These are phyloP conservation scores for Moesziomyces aphidis DNA, from an alignment of 1,284 basidiomycete species.

Conservation along the genomic window DNA sequence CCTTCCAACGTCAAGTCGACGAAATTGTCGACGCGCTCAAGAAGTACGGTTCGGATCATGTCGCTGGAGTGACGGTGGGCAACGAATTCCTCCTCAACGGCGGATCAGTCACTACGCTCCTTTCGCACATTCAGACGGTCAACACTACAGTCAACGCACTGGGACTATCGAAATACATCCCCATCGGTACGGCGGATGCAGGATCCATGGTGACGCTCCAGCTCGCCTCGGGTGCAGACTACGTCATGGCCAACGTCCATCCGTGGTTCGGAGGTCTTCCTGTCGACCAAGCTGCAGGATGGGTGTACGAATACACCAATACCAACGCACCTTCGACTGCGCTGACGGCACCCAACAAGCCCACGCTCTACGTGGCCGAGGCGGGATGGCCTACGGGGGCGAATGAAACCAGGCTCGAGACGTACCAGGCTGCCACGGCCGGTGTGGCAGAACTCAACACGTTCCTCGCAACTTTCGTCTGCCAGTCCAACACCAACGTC, in stretches of 20 bases:
- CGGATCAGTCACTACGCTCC: constrained; percentile 69
- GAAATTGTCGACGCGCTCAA: constrained; percentile 77
- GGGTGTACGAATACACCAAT: constrained; percentile 76
- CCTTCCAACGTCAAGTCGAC: constrained; percentile 80
- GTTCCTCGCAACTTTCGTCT: constrained; percentile 87
- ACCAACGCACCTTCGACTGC: constrained; percentile 71
- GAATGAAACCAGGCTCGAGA: constrained; percentile 36
- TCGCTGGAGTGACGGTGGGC: constrained; percentile 79
- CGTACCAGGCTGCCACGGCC: constrained; percentile 43
- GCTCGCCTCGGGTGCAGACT: constrained; percentile 77
- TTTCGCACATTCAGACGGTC: constrained; percentile 75
- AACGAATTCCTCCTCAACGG: constrained; percentile 67
- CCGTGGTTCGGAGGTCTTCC: constrained; percentile 78
- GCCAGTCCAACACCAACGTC: constrained; percentile 82
- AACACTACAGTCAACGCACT: constrained; percentile 72
- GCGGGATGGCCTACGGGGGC: constrained; percentile 90
- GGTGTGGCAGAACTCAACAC: constrained; percentile 53
- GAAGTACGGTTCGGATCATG: constrained; percentile 81
- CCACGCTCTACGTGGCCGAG: constrained; percentile 81
- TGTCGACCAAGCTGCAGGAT: constrained; percentile 77
- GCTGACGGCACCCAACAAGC: constrained; percentile 73
- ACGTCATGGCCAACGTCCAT: constrained; percentile 82
- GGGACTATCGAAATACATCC: constrained; percentile 71
- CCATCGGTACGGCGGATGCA: constrained; percentile 90
- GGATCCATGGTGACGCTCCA: constrained; percentile 77